Evolutionary conservation across 345 rosid species (phyloP), one percentile per base, ranked within the genome.

Genomic region (Brassica rapa): DNA sequence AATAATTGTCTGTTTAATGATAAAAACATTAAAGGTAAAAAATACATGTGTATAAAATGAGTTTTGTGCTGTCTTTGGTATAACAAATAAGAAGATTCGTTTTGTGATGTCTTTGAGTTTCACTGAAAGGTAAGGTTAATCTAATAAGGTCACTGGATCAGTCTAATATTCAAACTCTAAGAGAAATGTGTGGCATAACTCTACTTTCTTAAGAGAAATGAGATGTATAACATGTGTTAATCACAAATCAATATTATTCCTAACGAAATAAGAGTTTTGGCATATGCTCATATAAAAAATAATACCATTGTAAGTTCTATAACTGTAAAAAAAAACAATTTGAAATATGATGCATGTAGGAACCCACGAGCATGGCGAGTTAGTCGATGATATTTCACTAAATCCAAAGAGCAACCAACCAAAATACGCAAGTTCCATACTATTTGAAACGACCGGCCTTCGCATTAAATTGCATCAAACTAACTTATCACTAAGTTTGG

Each of bases 291-390:
- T 25, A 25, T 25, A 25, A 25, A 25, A 25, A 25, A 32, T 32
- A 32, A 37, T 37, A 8, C 41, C 8, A 9, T 37, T 37, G 15
- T n/a, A 15, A 51, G 19, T n/a, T 51, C 5, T 14, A 6, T 51
- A 51, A 16, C 24, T 19, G 24, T 16, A 35, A 8, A 37, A 32
- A 7, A 59, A 59, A 59, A 49, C 24, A 62, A 23, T 23, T 21
- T 30, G 49, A 65, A 23, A 60, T 30, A 43, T 15, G 62, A 77
- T 53, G 66, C 25, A 4, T 64, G 39, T 66, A 72, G 77, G 77
- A 65, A 60, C 66, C 81, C 81, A 71, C 15, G 63, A 41, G 29
- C 16, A 41, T n/a, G 63, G 82, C 77, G 82, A 59, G 63, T 10
- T 57, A 14, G 73, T 59, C 77, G 82, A 79, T 73, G 5, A 64